These are phyloP conservation scores for Trypanosoma vivax DNA, from an alignment of 208 protist species.

Conservation along the genomic window DNA sequence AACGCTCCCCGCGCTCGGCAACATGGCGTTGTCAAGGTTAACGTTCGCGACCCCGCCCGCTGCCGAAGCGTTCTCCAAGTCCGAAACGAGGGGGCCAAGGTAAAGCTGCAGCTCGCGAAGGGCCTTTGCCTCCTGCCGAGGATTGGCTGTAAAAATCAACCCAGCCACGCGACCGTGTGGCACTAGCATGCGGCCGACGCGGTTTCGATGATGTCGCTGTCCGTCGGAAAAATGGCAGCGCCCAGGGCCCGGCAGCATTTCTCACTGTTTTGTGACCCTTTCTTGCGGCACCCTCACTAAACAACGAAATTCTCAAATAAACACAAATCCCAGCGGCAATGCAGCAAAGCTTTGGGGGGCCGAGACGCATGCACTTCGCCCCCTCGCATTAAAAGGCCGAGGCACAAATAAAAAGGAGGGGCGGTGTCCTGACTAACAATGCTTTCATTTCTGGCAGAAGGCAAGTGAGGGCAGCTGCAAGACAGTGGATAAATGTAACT, in stretches of 20 bases:
- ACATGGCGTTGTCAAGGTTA: constrained; percentile 1
- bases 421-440: too few species aligned
- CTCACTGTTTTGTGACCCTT: background rate
- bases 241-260: constrained; percentile 2
- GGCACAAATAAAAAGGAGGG: too few species aligned
- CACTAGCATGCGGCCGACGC: constrained; percentile 51
- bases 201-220: constrained; percentile 63
- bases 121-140: constrained; percentile 50
- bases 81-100: constrained; percentile 41
- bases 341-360: too few species aligned
- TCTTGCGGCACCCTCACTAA: background rate
- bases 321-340: too few species aligned
- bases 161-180: constrained; percentile 56
- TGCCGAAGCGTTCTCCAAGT: constrained; percentile 26
- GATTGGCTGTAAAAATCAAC: constrained; percentile 70
- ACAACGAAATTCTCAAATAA: too few species aligned
- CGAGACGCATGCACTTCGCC: too few species aligned
- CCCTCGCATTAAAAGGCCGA: too few species aligned
- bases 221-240: constrained; percentile 12
- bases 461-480: too few species aligned
- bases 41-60: constrained; percentile 3
- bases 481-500: too few species aligned
- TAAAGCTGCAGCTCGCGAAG: constrained; percentile 69
- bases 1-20: background rate
- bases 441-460: too few species aligned